Evolutionary conservation across 768 basidiomycete genomes (phyloP).

Genomic region (Epithele typhae): DNA sequence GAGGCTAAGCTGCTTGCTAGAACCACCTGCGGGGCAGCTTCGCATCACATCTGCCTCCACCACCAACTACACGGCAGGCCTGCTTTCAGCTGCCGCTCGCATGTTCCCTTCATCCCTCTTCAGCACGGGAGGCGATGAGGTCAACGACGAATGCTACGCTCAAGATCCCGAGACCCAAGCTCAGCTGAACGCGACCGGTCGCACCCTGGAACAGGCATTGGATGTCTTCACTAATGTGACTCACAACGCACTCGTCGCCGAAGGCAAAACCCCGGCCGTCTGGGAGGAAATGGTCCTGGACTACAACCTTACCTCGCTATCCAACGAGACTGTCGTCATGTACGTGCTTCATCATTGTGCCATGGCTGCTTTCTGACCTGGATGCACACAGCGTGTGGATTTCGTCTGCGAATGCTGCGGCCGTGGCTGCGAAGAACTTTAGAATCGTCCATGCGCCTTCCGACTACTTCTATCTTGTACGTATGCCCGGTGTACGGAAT

Average conservation of each 20-base stretch:
- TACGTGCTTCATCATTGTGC: conserved; percentile 24
- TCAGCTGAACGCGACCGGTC: conserved; percentile 25
- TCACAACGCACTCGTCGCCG: conserved; percentile 25
- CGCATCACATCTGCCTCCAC: conserved; percentile 32
- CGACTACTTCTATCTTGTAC: conserved; percentile 72
- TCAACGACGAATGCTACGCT: conserved; percentile 36
- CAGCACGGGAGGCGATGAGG: conserved; percentile 44
- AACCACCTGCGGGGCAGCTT: conserved; percentile 47
- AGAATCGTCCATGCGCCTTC: conserved; percentile 64
- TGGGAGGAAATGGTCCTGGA: conserved; percentile 39
- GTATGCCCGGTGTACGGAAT: conserved; percentile 6
- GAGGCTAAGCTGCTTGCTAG: conserved; percentile 8
- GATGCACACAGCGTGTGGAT: conserved; percentile 60
- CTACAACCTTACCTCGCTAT: conserved; percentile 31
- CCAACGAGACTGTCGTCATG: conserved; percentile 49
- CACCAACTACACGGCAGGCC: conserved; percentile 27
- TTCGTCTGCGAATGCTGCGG: conserved; percentile 52
- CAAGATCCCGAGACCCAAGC: conserved; percentile 31
- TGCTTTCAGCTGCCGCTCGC: conserved; percentile 28
- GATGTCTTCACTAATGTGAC: conserved; percentile 30
- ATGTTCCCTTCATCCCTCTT: conserved; percentile 31
- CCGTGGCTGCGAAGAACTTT: conserved; percentile 58
- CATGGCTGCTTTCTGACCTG: conserved; percentile 5
- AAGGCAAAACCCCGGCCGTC: conserved; percentile 45
- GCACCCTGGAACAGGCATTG: conserved; percentile 38